phyloP scores from a whole-genome alignment of 768 basidiomycete species.

The Boletus pseudopeckii region DNA sequence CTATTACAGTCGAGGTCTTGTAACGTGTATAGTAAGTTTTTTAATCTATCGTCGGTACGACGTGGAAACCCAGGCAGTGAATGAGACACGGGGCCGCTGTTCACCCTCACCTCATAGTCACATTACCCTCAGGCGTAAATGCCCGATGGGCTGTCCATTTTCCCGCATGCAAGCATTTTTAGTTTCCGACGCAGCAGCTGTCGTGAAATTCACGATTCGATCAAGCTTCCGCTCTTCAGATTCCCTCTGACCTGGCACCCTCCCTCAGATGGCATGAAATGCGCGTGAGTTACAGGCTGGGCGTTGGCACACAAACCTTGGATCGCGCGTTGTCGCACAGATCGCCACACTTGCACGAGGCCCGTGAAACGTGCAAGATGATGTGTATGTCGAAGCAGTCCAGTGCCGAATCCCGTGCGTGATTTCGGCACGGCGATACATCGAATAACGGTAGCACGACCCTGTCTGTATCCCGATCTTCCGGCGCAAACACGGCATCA shows the following conservation, averaged over 20 bases:
- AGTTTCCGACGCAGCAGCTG: background rate
- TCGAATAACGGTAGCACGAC: background rate
- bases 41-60: background rate
- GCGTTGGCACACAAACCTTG: background rate
- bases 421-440: background rate
- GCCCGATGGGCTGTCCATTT: background rate
- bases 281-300: background rate
- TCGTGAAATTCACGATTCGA: background rate
- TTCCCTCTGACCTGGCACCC: background rate
- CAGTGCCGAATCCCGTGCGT: background rate
- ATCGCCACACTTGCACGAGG: constrained; percentile 2
- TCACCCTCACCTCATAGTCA: background rate
- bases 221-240: background rate
- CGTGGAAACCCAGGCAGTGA: background rate
- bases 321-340: background rate
- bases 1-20: too few species aligned
- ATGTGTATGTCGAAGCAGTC: background rate
- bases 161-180: background rate
- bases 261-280: background rate
- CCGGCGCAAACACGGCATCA: background rate
- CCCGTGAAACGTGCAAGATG: constrained; percentile 1
- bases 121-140: background rate
- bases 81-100: background rate
- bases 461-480: background rate
- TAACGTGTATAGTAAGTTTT: background rate